These are phyloP conservation scores for Ophiostoma tasmaniense DNA, from an alignment of 2,329 filamentous ascomycete species.

Conservation along the genomic window DNA sequence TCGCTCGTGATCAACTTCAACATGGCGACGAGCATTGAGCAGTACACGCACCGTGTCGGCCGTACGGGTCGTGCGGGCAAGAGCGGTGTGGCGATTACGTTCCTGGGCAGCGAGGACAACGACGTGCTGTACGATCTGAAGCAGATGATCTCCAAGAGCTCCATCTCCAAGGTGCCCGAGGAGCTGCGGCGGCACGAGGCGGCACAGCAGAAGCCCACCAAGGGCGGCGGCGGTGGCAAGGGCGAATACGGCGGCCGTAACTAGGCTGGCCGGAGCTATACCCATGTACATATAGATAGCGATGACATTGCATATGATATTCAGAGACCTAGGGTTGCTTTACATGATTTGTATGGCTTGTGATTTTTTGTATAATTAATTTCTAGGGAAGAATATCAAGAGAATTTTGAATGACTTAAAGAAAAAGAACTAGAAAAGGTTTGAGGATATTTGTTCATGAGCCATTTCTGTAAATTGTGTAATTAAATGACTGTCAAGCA, in stretches of 20 bases:
- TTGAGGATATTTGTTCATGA: no score
- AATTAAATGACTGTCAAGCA: not conserved
- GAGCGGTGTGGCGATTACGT: conserved; percentile 91
- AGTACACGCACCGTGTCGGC: conserved; percentile 93
- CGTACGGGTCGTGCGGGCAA: conserved; percentile 96
- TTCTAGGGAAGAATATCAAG: no score
- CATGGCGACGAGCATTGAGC: conserved; percentile 89
- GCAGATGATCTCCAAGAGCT: conserved; percentile 89
- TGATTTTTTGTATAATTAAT: no score
- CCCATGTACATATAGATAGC: not conserved
- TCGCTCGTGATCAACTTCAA: conserved; percentile 97
- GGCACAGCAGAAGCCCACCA: conserved; percentile 67
- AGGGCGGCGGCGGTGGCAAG: conserved; percentile 8
- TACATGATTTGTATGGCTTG: no score
- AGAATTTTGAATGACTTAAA: no score
- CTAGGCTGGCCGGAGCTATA: not conserved
- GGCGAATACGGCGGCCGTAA: not conserved
- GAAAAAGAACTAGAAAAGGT: no score
- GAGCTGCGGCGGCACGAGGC: conserved; percentile 83
- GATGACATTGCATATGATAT: not conserved
- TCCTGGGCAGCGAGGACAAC: conserved; percentile 80
- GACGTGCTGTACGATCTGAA: conserved; percentile 92
- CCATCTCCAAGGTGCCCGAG: conserved; percentile 81
- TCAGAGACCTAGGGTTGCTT: no score
- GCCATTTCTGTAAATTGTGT: not conserved